Conservation (phyloP, 2,329 filamentous ascomycete species). For the Colletotrichum cordylinicola region DNA sequence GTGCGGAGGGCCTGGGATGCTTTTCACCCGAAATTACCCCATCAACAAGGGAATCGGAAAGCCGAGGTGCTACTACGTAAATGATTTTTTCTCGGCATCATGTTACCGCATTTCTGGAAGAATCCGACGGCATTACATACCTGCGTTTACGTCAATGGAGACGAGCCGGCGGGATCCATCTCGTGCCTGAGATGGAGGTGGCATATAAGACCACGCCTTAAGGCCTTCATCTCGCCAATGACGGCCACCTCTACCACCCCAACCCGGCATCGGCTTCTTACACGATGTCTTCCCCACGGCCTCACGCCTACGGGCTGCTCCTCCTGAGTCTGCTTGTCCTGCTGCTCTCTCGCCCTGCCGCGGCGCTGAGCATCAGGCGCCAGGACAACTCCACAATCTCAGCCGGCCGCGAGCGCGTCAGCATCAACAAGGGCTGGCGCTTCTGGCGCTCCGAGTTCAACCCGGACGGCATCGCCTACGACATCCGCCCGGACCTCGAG, state of each 20-base stretch:
- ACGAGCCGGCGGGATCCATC: not conserved
- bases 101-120: not conserved
- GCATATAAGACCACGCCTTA: not conserved
- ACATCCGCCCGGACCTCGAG: constrained; percentile 26
- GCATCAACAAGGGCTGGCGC: constrained; percentile 41
- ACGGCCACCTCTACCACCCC: not conserved
- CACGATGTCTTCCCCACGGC: not conserved
- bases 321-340: not conserved
- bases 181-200: not conserved
- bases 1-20: not conserved
- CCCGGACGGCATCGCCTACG: constrained; percentile 38
- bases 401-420: constrained; percentile 29
- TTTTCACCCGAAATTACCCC: not conserved
- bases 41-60: not conserved
- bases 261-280: not conserved
- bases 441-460: constrained; percentile 41
- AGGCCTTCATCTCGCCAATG: not conserved
- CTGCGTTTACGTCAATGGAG: not conserved
- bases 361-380: not conserved
- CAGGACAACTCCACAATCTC: not conserved
- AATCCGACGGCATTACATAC: not conserved
- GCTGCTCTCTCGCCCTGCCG: not conserved
- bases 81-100: not conserved
- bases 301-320: not conserved
- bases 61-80: not conserved